Percentiles rank a stretch among this genome's conserved stretches.
Conservation (phyloP, 768 basidiomycete species). For the Saitozyma podzolica region DNA sequence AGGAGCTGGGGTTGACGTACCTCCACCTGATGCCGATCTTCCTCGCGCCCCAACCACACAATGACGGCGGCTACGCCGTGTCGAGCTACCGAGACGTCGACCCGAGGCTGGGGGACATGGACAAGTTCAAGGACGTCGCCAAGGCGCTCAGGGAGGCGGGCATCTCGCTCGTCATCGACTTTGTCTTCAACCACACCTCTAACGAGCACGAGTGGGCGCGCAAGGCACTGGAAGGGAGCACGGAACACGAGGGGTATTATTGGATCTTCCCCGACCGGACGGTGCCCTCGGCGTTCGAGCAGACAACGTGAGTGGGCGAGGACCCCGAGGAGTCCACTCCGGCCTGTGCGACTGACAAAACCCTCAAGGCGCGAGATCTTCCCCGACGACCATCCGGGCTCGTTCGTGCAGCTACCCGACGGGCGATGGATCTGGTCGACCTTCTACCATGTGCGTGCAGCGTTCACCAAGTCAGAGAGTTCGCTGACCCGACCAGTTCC, state of each 20-base stretch:
- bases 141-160: constrained; percentile 5
- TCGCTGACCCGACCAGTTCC: constrained; percentile 4
- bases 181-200: constrained; percentile 13
- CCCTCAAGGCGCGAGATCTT: constrained; percentile 11
- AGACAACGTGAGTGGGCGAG: constrained; percentile 9
- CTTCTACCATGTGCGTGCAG: constrained; percentile 11
- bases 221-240: constrained; percentile 4
- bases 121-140: constrained; percentile 3
- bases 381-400: constrained; percentile 15
- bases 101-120: constrained; percentile 1
- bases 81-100: constrained; percentile 12
- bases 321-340: too few relatives aligned
- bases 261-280: constrained; percentile 16
- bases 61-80: constrained; percentile 14
- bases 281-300: constrained; percentile 10
- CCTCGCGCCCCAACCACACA: constrained; percentile 4
- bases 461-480: not conserved
- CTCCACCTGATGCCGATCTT: constrained; percentile 15
- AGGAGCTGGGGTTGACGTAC: constrained; percentile 11
- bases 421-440: constrained; percentile 18
- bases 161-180: constrained; percentile 12
- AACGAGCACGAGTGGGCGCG: constrained; percentile 15
- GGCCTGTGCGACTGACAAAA: too few relatives aligned
- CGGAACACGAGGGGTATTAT: constrained; percentile 13
- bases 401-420: constrained; percentile 15